Conservation (phyloP, 345 rosid species). For the Citrus glauca region DNA sequence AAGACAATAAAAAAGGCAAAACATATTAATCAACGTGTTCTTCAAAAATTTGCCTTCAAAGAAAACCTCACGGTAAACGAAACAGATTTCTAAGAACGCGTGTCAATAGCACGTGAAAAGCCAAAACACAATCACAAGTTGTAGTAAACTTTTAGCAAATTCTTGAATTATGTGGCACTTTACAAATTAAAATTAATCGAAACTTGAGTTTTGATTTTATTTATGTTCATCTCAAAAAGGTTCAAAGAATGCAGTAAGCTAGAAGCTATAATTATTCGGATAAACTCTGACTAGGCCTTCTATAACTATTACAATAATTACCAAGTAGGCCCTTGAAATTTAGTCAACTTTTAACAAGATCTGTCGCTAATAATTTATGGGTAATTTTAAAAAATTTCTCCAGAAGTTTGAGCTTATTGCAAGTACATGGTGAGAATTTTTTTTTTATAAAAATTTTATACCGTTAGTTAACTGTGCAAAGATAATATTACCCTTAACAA, state of each 20-base stretch:
- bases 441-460: no score
- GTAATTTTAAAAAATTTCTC: no score
- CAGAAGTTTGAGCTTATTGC: no score
- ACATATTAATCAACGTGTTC: neutral
- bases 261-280: neutral
- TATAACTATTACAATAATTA: no score
- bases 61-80: no score
- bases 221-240: neutral
- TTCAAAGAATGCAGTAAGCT: neutral
- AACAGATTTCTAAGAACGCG: neutral
- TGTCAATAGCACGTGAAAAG: constrained; percentile 1
- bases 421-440: no score
- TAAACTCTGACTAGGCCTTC: neutral
- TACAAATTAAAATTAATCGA: neutral
- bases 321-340: neutral
- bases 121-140: neutral
- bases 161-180: neutral
- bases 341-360: neutral
- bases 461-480: no score
- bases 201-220: neutral
- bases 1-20: neutral
- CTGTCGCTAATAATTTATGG: neutral
- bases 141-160: neutral
- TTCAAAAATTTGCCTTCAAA: no score
- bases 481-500: no score